Evolutionary conservation across 2,329 filamentous ascomycete species (phyloP).

Genomic region (Colletotrichum zoysiae): DNA sequence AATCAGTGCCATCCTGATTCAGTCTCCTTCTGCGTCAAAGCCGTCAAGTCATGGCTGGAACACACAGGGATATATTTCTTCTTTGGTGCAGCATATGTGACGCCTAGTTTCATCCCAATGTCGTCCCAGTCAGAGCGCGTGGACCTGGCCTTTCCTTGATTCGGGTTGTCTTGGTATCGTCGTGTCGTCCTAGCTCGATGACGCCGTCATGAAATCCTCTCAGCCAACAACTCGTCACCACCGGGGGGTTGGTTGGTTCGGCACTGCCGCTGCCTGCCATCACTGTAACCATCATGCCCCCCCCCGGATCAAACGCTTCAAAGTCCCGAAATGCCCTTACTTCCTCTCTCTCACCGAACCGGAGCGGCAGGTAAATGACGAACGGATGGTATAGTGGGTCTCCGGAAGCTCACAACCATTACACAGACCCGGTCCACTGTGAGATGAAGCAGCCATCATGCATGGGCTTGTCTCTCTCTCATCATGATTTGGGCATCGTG

Average conservation of each 20-base stretch:
- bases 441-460: not conserved
- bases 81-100: not conserved
- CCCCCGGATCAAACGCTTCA: no score
- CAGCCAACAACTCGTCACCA: constrained; percentile 24
- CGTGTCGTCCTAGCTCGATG: constrained; percentile 24
- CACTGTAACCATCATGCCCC: not conserved
- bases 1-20: not conserved
- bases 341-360: not conserved
- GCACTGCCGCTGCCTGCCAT: constrained; percentile 1
- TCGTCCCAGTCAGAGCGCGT: constrained; percentile 1
- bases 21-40: not conserved
- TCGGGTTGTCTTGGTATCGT: not conserved
- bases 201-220: constrained; percentile 6
- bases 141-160: not conserved
- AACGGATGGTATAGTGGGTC: constrained; percentile 1
- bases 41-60: not conserved
- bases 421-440: not conserved
- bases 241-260: not conserved
- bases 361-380: constrained; percentile 27
- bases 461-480: not conserved
- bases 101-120: not conserved
- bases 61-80: not conserved
- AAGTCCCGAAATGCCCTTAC: not conserved
- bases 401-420: not conserved
- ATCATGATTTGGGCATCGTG: not conserved